A percentile compares a stretch with the other conserved stretches of the same genome.
These are phyloP conservation scores for Raphanus raphanistrum DNA, from an alignment of 345 rosid genomes.

Conservation along the genomic window DNA sequence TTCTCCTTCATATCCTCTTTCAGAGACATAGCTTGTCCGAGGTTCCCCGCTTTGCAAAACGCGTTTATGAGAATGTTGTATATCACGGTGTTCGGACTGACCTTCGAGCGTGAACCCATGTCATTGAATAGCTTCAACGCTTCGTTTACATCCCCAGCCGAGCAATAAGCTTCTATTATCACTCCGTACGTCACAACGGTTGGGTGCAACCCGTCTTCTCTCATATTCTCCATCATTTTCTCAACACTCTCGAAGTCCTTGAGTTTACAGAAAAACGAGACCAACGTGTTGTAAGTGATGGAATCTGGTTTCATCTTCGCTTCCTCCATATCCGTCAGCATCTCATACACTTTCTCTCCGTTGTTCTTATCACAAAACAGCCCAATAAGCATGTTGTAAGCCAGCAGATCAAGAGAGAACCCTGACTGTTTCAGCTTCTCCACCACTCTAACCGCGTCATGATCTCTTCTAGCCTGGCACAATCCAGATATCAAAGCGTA, in stretches of 20 bases:
- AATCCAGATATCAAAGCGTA: conserved; percentile 63
- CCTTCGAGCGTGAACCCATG: conserved; percentile 49
- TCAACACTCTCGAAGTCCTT: conserved; percentile 47
- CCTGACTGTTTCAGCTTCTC: conserved; percentile 58
- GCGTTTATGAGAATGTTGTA: conserved; percentile 71
- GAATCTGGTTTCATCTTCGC: conserved; percentile 54
- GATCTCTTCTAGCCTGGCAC: conserved; percentile 61
- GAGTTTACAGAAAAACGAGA: conserved; percentile 50
- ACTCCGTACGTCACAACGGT: conserved; percentile 64
- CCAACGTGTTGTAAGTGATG: conserved; percentile 63
- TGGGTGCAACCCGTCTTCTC: conserved; percentile 50
- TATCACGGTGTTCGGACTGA: conserved; percentile 59
- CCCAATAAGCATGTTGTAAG: conserved; percentile 64
- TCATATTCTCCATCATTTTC: conserved; percentile 54
- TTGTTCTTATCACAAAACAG: conserved; percentile 62
- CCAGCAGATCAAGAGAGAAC: conserved; percentile 52
- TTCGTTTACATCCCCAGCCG: conserved; percentile 46
- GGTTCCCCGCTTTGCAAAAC: conserved; percentile 49
- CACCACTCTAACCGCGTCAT: conserved; percentile 47
- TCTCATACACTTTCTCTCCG: conserved; percentile 51
- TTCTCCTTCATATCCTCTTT: conserved; percentile 67
- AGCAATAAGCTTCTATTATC: conserved; percentile 64
- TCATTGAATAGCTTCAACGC: conserved; percentile 63
- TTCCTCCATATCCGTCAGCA: conserved; percentile 67
- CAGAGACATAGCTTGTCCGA: conserved; percentile 47